phyloP scores from a whole-genome alignment of 306 rosid species.

The Vachellia collinsii region DNA sequence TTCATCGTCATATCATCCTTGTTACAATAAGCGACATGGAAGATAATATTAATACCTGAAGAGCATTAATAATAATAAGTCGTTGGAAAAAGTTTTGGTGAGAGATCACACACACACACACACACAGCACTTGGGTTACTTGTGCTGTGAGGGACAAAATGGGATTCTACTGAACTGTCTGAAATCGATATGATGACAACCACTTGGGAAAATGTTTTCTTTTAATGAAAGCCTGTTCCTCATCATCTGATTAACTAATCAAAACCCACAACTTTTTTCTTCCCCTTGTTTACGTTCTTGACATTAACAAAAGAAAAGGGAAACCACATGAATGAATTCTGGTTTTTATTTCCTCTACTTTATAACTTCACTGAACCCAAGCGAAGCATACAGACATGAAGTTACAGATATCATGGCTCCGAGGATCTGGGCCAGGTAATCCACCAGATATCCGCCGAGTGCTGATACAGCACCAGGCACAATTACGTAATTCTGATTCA shows the following conservation, averaged over 20 bases:
- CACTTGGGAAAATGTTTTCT: neutral
- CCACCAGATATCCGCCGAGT: neutral
- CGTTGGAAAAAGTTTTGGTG: neutral
- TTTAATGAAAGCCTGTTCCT: neutral
- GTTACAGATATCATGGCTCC: neutral
- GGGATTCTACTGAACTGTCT: neutral
- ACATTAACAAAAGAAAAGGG: neutral
- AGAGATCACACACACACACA: neutral
- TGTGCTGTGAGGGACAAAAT: neutral
- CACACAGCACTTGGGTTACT: too few relatives aligned
- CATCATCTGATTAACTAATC: neutral
- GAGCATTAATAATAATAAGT: neutral
- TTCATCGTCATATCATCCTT: neutral
- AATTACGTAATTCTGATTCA: neutral
- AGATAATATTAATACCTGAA: neutral
- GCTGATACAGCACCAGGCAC: neutral
- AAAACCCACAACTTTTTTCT: constrained; percentile 5
- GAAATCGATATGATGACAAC: constrained; percentile 7
- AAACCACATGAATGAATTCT: neutral
- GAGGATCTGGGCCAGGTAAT: neutral
- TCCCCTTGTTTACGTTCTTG: neutral
- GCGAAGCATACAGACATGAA: neutral
- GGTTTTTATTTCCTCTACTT: neutral
- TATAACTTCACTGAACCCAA: constrained; percentile 17
- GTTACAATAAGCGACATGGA: neutral